Conservation (phyloP, 2,329 filamentous ascomycete species). For the Diaporthe sp. region DNA sequence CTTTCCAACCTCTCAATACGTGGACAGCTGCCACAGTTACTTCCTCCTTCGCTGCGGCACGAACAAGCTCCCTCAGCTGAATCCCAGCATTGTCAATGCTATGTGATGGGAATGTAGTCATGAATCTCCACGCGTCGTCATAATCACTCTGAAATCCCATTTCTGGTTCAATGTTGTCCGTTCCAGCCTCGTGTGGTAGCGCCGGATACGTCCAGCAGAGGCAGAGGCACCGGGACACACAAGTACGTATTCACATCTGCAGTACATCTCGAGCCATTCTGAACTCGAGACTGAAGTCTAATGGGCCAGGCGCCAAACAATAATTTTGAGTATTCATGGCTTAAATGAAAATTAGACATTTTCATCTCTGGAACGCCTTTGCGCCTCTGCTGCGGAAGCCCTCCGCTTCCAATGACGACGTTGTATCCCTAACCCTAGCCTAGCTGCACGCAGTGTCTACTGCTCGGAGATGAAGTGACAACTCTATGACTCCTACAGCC, state of each 20-base stretch:
- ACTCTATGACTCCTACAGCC: background rate
- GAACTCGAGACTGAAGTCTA: background rate
- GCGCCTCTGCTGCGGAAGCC: conserved; percentile 1
- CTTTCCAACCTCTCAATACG: background rate
- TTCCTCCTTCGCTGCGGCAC: background rate
- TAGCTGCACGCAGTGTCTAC: background rate
- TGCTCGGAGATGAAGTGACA: too few relatives aligned
- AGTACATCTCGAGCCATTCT: background rate
- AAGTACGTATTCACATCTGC: too few relatives aligned
- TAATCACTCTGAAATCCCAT: background rate
- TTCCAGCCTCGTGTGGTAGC: background rate
- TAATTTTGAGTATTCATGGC: background rate
- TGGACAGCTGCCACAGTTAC: too few relatives aligned
- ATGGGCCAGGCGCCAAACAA: background rate
- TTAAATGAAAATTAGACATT: conserved; percentile 10
- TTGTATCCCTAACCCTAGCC: background rate
- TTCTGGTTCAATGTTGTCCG: background rate
- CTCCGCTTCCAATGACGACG: background rate
- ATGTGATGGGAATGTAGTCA: too few relatives aligned
- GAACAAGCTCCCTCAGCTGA: background rate
- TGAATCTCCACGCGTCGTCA: background rate
- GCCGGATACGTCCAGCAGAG: background rate
- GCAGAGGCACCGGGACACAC: background rate
- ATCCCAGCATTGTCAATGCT: background rate
- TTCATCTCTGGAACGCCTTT: background rate